Evolutionary conservation across 2,329 filamentous ascomycete genomes (phyloP).

Genomic region (Didymella glomerata): DNA sequence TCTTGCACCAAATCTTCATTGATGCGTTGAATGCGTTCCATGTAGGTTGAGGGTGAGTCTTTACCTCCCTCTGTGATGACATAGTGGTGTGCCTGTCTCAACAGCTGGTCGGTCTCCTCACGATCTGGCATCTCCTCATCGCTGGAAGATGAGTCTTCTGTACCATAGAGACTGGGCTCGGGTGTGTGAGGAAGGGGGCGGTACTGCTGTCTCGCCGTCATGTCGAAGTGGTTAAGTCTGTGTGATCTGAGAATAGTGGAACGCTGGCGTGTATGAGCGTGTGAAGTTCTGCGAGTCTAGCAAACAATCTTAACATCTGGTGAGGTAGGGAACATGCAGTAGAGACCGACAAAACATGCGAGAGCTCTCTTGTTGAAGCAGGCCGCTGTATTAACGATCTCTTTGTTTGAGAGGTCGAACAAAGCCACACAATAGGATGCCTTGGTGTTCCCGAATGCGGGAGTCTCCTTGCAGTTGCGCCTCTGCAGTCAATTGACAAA

Average conservation of each 20-base stretch:
- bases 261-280: conserved; percentile 6
- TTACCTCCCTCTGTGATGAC: conserved; percentile 32
- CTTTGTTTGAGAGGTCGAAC: conserved; percentile 36
- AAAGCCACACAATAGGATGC: conserved; percentile 32
- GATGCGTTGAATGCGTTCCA: conserved; percentile 38
- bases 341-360: conserved; percentile 5
- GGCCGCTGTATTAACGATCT: background rate
- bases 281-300: background rate
- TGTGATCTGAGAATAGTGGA: background rate
- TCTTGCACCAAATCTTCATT: conserved; percentile 34
- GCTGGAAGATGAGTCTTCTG: conserved; percentile 14
- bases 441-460: conserved; percentile 32
- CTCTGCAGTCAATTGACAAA: conserved; percentile 16
- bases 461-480: conserved; percentile 22
- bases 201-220: conserved; percentile 13
- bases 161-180: conserved; percentile 18
- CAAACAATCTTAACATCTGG: conserved; percentile 14
- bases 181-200: conserved; percentile 1
- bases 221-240: background rate
- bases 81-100: conserved; percentile 43
- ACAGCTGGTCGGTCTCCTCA: conserved; percentile 32
- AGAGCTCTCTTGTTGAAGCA: conserved; percentile 7
- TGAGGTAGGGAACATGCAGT: conserved; percentile 2
- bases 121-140: conserved; percentile 18
- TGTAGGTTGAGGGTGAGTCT: conserved; percentile 31